A percentile compares a stretch with the other conserved stretches of the same genome.
Conservation (phyloP, 2,329 filamentous ascomycete genomes). For the Trichoderma sp. region DNA sequence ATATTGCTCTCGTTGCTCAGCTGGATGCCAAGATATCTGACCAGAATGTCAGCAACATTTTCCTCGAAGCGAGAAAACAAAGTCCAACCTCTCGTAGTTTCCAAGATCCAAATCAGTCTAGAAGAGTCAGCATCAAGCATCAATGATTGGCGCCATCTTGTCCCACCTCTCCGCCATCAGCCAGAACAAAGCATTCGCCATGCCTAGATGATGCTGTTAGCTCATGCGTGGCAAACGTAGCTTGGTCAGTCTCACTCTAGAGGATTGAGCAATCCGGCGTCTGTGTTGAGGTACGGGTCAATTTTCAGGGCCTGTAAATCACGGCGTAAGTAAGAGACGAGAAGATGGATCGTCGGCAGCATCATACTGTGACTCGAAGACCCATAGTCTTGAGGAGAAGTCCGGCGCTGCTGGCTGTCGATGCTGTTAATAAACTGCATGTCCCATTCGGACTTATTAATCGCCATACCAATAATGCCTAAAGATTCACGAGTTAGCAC, state of each 20-base stretch:
- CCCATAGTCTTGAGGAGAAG: constrained; percentile 44
- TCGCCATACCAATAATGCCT: constrained; percentile 30
- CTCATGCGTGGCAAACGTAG: not conserved
- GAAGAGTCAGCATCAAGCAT: not conserved
- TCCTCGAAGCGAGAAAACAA: not conserved
- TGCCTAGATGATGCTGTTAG: constrained; percentile 55
- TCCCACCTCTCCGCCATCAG: constrained; percentile 65
- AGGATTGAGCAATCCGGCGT: constrained; percentile 36
- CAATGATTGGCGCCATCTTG: not conserved
- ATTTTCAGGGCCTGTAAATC: constrained; percentile 36
- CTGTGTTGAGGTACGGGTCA: constrained; percentile 52
- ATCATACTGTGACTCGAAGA: constrained; percentile 32
- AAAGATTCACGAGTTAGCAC: not conserved
- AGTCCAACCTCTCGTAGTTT: constrained; percentile 52
- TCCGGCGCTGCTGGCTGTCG: constrained; percentile 62
- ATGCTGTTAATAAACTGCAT: not conserved
- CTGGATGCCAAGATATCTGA: constrained; percentile 73
- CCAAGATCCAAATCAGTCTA: constrained; percentile 54
- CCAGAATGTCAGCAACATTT: not conserved
- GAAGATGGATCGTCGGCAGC: not conserved
- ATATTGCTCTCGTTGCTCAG: constrained; percentile 90
- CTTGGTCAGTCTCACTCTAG: constrained; percentile 35
- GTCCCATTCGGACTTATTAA: not conserved
- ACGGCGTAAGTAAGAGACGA: not conserved
- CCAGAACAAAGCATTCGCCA: constrained; percentile 86